These are phyloP conservation scores for Lactifluus echinatus DNA, from an alignment of 768 basidiomycete genomes.

Conservation along the genomic window DNA sequence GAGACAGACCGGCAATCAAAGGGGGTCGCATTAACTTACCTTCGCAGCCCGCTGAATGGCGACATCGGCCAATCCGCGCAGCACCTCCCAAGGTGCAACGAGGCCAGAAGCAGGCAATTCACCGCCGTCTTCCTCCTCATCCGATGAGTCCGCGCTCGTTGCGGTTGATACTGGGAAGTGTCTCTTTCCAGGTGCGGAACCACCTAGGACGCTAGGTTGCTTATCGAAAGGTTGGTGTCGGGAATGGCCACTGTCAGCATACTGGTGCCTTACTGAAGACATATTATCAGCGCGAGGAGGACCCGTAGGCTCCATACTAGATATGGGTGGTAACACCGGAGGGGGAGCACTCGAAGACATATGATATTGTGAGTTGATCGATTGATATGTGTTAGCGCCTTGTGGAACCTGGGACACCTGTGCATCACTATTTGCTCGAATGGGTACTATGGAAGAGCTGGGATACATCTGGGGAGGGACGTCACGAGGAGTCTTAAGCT, in stretches of 20 bases:
- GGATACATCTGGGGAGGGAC: constrained; percentile 12
- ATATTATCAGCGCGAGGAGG: constrained; percentile 32
- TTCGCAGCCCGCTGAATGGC: constrained; percentile 72
- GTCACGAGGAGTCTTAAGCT: not conserved
- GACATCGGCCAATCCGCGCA: constrained; percentile 73
- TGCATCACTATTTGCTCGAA: not conserved
- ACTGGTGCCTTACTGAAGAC: constrained; percentile 53
- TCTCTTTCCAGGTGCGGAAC: constrained; percentile 44
- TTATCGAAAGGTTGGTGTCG: constrained; percentile 21
- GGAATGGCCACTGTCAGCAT: constrained; percentile 32
- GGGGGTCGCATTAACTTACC: constrained; percentile 32
- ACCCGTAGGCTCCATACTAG: constrained; percentile 18
- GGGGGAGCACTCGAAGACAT: constrained; percentile 6
- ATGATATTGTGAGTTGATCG: constrained; percentile 8
- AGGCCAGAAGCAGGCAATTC: constrained; percentile 75
- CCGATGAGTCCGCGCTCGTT: constrained; percentile 75
- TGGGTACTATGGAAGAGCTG: constrained; percentile 3
- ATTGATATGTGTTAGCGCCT: constrained; percentile 9
- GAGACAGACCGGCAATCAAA: not conserved
- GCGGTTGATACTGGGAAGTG: constrained; percentile 55
- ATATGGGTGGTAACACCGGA: constrained; percentile 17
- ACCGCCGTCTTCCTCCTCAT: constrained; percentile 77
- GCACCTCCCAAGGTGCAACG: constrained; percentile 81
- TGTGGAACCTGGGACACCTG: constrained; percentile 7
- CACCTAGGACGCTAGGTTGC: constrained; percentile 18